phyloP scores from a whole-genome alignment of 768 basidiomycete species.

The Suillus americanus region DNA sequence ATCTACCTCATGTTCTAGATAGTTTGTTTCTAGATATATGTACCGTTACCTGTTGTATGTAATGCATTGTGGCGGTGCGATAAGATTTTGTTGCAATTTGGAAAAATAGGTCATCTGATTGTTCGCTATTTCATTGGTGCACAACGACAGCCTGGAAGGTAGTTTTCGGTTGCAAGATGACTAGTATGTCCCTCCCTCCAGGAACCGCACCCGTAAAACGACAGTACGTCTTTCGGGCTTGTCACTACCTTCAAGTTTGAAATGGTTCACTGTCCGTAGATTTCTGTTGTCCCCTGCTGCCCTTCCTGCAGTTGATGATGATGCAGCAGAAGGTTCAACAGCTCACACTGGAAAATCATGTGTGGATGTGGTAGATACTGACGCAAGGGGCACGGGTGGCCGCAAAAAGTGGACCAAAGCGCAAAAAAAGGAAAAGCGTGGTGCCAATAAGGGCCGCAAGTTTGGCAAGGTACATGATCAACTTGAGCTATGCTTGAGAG shows the following conservation, averaged over 20 bases:
- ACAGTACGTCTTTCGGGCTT: slow-evolving; percentile 37
- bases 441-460: slow-evolving; percentile 80
- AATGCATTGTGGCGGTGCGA: neutral
- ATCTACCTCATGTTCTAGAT: neutral
- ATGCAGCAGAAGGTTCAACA: slow-evolving; percentile 63
- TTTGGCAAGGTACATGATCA: slow-evolving; percentile 81
- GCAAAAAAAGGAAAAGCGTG: slow-evolving; percentile 71
- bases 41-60: neutral
- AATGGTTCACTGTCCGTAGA: slow-evolving; percentile 27
- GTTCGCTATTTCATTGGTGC: neutral
- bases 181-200: slow-evolving; percentile 21
- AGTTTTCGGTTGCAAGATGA: slow-evolving; percentile 1
- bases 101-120: neutral
- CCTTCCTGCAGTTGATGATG: slow-evolving; percentile 45
- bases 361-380: slow-evolving; percentile 29
- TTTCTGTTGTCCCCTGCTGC: slow-evolving; percentile 36
- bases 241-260: neutral
- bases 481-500: slow-evolving; percentile 77
- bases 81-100: neutral
- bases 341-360: slow-evolving; percentile 26
- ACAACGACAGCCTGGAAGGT: neutral
- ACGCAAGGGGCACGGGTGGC: slow-evolving; percentile 33
- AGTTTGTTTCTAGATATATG: neutral
- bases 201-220: slow-evolving; percentile 56
- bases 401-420: slow-evolving; percentile 53